Percentiles rank a stretch among this genome's conserved stretches.
Conservation (phyloP, 2,329 filamentous ascomycete genomes). For the Xylaria multiplex region DNA sequence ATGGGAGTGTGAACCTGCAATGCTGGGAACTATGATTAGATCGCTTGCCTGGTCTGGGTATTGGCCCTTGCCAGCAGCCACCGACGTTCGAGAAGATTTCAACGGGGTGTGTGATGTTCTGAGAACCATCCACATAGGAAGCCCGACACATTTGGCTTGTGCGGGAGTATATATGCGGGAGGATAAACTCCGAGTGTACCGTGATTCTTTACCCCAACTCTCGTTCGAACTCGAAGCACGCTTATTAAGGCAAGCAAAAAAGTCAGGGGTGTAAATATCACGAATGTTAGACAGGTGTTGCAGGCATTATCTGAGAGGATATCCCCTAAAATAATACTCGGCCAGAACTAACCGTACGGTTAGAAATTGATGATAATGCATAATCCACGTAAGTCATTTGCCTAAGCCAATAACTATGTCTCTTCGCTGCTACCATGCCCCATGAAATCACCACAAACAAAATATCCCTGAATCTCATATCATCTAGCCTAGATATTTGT, state of each 20-base stretch:
- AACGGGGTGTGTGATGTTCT: background rate
- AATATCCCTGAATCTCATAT: too few relatives aligned
- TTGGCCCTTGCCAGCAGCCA: slow-evolving; percentile 32
- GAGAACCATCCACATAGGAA: background rate
- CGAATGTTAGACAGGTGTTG: background rate
- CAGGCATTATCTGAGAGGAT: too few relatives aligned
- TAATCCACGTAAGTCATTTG: too few relatives aligned
- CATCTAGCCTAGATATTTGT: too few relatives aligned
- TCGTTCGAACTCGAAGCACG: background rate
- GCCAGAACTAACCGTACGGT: too few relatives aligned
- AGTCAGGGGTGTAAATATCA: background rate
- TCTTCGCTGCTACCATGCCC: too few relatives aligned
- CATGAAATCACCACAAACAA: too few relatives aligned
- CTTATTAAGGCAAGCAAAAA: slow-evolving; percentile 9
- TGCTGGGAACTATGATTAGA: slow-evolving; percentile 32
- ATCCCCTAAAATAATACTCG: too few relatives aligned
- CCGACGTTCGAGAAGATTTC: slow-evolving; percentile 5
- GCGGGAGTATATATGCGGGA: background rate
- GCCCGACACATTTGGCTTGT: background rate
- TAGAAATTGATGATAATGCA: too few relatives aligned
- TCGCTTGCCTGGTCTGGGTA: slow-evolving; percentile 17
- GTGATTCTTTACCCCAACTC: background rate
- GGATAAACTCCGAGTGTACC: background rate
- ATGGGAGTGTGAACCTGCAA: slow-evolving; percentile 26
- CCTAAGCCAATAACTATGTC: too few relatives aligned